Base-by-base conservation (phyloP, 148 eudicot genomes). In the Chenopodium album region DNA sequence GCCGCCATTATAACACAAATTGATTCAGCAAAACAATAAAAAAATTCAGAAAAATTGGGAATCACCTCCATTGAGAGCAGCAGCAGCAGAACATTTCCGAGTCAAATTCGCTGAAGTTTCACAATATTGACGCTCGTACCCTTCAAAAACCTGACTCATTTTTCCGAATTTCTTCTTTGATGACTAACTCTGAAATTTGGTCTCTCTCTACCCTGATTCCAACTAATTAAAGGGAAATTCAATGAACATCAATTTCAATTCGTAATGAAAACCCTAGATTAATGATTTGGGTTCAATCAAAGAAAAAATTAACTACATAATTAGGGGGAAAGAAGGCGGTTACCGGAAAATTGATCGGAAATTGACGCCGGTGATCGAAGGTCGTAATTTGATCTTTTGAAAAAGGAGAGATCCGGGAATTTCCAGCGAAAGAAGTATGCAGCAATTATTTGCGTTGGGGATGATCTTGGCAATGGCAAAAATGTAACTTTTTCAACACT, bases 71-170 rank as follows among this genome's bases (percentile, higher is more conserved):
- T 81, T 81, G 31, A 85, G 82, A 78, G 68, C 47, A 50, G 56
- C 76, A 81, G 87, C 79, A 59, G 84, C 56, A 23, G 76, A 65
- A 59, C 87, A 85, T 85, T 85, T 85, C 19, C 78, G 78, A 29
- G 84, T 78, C 76, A 85, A 85, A 85, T 85, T 74, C 22, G 87
- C 82, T 0, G 87, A 85, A 46, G 81, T 28, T 63, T 85, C 87
- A 31, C 87, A 85, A 78, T 85, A 85, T 69, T 85, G 87, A 23
- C 87, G 84, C 32, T 85, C 87, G 19, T 81, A 85, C 29, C 84
- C 79, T 59, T 85, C 87, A 48, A 85, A 85, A 1, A 85, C 87
- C 75, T 81, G 82, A 82, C 87, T 85, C 87, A 85, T 85, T 75
- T 23, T 85, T 62, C 22, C 79, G 29, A 81, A 19, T 50, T 10